These are phyloP conservation scores for Candida sonorensis DNA, from an alignment of 805 yeast species.

Conservation along the genomic window DNA sequence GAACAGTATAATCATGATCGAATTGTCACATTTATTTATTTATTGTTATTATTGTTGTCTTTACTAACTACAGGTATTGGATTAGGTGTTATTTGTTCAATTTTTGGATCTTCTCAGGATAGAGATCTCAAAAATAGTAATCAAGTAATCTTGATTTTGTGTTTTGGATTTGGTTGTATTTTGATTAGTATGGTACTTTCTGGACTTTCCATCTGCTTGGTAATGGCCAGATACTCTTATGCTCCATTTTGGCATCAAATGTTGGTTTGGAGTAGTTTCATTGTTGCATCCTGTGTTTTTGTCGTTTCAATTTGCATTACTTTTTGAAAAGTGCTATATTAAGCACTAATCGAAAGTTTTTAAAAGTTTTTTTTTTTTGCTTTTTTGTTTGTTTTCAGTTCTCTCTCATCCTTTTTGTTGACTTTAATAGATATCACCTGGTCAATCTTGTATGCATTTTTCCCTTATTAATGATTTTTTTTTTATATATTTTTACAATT, in stretches of 20 bases:
- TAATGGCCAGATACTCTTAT: conserved; percentile 30
- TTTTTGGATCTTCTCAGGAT: conserved; percentile 5
- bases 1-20: conserved; percentile 32
- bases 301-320: conserved; percentile 31
- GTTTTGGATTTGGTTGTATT: conserved; percentile 34
- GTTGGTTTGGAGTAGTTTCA: conserved; percentile 35
- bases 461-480: too few relatives aligned
- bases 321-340: conserved; percentile 9
- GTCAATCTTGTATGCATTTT: too few relatives aligned
- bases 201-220: conserved; percentile 37
- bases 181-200: conserved; percentile 35
- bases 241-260: conserved; percentile 37
- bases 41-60: conserved; percentile 33
- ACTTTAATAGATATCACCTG: too few relatives aligned
- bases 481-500: too few relatives aligned
- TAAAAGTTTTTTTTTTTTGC: not conserved
- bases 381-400: too few relatives aligned
- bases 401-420: too few relatives aligned
- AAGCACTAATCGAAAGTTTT: not conserved
- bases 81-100: conserved; percentile 33
- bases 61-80: conserved; percentile 37
- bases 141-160: conserved; percentile 21
- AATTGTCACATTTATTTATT: conserved; percentile 38
- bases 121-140: conserved; percentile 5
- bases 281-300: conserved; percentile 33